These are phyloP conservation scores for Cetraspora pellucida DNA, from an alignment of 192 early-diverging fungal genomes.

Conservation along the genomic window DNA sequence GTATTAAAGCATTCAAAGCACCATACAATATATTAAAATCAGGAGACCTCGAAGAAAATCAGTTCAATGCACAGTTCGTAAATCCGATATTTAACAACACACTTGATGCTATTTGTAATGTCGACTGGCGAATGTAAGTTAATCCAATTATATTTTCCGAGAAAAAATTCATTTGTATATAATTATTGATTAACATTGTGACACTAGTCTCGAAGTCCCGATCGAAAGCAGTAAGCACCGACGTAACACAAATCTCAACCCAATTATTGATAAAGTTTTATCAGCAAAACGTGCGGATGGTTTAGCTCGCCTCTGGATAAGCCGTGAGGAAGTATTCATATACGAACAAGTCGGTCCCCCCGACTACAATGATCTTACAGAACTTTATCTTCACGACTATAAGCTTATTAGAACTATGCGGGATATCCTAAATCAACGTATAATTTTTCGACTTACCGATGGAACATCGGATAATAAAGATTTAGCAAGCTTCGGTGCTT, in stretches of 20 bases:
- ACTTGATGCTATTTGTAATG: background rate
- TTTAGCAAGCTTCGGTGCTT: slow-evolving; percentile 30
- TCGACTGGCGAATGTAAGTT: slow-evolving; percentile 34
- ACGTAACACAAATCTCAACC: slow-evolving; percentile 22
- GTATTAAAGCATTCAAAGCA: slow-evolving; percentile 31
- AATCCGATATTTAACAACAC: slow-evolving; percentile 14
- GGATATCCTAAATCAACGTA: slow-evolving; percentile 23
- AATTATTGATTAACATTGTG: slow-evolving; percentile 13
- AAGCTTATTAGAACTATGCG: slow-evolving; percentile 25
- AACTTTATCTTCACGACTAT: slow-evolving; percentile 27
- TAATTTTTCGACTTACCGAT: slow-evolving; percentile 13
- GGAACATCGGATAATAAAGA: slow-evolving; percentile 25
- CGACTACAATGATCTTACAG: slow-evolving; percentile 6
- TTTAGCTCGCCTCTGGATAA: slow-evolving; percentile 12
- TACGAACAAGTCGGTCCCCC: slow-evolving; percentile 25
- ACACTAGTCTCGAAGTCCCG: slow-evolving; percentile 27
- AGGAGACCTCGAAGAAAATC: slow-evolving; percentile 24
- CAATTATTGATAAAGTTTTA: slow-evolving; percentile 33
- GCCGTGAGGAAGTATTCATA: slow-evolving; percentile 20
- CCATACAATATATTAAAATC: slow-evolving; percentile 26
- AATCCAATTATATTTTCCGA: slow-evolving; percentile 13
- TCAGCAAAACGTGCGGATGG: slow-evolving; percentile 23
- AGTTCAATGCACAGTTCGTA: slow-evolving; percentile 30
- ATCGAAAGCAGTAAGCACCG: slow-evolving; percentile 25
- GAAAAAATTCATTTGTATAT: slow-evolving; percentile 8